Evolutionary conservation across 352 stramenopile species (phyloP), one percentile per base, ranked within the genome.

Genomic region (Plasmopara viticola): DNA sequence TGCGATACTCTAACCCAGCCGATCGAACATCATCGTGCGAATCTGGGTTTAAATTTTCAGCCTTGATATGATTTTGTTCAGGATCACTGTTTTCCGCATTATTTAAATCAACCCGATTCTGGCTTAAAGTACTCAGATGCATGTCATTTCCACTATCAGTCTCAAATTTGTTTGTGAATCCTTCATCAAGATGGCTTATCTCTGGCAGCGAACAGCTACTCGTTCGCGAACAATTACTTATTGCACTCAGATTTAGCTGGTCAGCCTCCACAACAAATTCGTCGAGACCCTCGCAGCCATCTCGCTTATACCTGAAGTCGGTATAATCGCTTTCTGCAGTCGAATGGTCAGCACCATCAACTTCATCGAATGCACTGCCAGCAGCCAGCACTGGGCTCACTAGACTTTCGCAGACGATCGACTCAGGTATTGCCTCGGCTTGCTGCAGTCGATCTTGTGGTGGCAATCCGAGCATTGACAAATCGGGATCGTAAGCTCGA

Each of bases 171-270:
- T 58, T 18, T 46, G 20, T 38, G 13, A 40, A 31, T 6, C 30
- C 50, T 31, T 66, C 57, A 40, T 66, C 43, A 51, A 53, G 29
- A 51, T 14, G 49, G 38, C 48, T 59, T 17, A 63, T 48, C n/a
- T 52, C 39, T 28, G 25, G 18, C 37, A 53, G 34, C 14, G 17
- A 18, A 50, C 31, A 35, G 20, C 20, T 25, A 25, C 20, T 25
- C 20, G 20, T 25, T 25, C 3, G 34, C 14, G 28, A 18, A 50
- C 31, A 35, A 35, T 53, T 14, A 20, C 9, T 42, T 35, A 30
- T 31, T 5, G n/a, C 10, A 49, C 25, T 54, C 9, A 34, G 14
- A 18, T 60, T 39, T 4, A 17, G 9, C 14, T 58, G 44, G 40
- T 55, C 38, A 47, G 12, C 18, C 38, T 45, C 37, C 13, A 48